Evolutionary conservation across 164 flowering plant genomes (phyloP).

Genomic region (Aristolochia contorta): DNA sequence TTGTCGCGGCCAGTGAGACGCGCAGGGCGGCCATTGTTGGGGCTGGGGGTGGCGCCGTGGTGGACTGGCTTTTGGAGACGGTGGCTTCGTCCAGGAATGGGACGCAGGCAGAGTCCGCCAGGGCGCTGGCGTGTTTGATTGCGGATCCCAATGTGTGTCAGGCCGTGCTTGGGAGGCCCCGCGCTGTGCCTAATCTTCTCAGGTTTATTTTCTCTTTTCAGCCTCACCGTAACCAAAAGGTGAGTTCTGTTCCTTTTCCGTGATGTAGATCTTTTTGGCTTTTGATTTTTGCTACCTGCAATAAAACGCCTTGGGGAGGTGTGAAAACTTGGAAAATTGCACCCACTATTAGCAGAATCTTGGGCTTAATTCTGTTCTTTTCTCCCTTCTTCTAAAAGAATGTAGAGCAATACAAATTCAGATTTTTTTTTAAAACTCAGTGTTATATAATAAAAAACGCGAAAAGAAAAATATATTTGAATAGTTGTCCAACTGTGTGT

Average conservation of each 20-base stretch:
- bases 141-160: constrained; percentile 65
- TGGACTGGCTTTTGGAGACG: constrained; percentile 88
- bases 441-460: no score
- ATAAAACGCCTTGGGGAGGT: not conserved
- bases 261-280: not conserved
- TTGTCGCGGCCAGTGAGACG: constrained; percentile 60
- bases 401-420: not conserved
- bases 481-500: no score
- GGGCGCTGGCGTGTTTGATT: constrained; percentile 81
- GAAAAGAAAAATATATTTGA: no score
- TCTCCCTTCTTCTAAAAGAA: not conserved
- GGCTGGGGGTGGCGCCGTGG: constrained; percentile 90
- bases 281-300: not conserved
- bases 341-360: not conserved
- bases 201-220: constrained; percentile 81
- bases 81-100: constrained; percentile 46
- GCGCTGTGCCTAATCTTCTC: constrained; percentile 71
- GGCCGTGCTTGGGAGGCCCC: constrained; percentile 68
- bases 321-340: not conserved
- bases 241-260: not conserved
- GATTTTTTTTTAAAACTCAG: not conserved
- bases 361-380: not conserved
- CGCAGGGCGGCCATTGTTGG: constrained; percentile 73
- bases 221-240: constrained; percentile 60
- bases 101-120: constrained; percentile 85